A percentile compares a stretch with the other conserved stretches of the same genome.
These are phyloP conservation scores for Salix udensis DNA, from an alignment of 345 rosid species.

Conservation along the genomic window DNA sequence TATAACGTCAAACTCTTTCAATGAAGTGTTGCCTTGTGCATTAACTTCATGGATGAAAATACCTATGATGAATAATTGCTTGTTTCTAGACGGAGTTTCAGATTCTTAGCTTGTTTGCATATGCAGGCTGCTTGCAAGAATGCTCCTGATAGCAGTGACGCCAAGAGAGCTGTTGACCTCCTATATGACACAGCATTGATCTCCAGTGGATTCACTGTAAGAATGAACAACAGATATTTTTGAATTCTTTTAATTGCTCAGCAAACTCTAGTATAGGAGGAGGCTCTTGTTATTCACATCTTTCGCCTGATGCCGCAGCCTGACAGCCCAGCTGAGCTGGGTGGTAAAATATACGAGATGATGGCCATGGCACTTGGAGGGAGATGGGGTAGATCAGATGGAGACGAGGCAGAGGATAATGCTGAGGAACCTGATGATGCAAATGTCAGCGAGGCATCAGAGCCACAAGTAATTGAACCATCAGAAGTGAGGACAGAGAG, in stretches of 20 bases:
- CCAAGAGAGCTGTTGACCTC: constrained; percentile 87
- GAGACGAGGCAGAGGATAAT: constrained; percentile 26
- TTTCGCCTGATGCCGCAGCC: constrained; percentile 52
- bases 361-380: constrained; percentile 98
- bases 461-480: constrained; percentile 77
- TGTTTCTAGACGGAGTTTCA: background rate
- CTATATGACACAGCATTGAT: constrained; percentile 87
- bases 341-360: constrained; percentile 95
- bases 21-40: background rate
- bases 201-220: constrained; percentile 93
- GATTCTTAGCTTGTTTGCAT: background rate
- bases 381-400: constrained; percentile 89
- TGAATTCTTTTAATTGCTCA: background rate
- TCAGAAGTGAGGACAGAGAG: constrained; percentile 81
- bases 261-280: background rate
- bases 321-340: constrained; percentile 90
- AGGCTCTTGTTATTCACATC: background rate
- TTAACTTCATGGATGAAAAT: background rate
- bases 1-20: too few species aligned
- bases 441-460: constrained; percentile 21
- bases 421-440: constrained; percentile 25
- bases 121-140: constrained; percentile 93
- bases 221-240: constrained; percentile 6
- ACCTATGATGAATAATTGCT: background rate
- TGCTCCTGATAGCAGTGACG: constrained; percentile 75